These are phyloP conservation scores for Akanthomyces muscarius DNA, from an alignment of 2,329 filamentous ascomycete species.

Conservation along the genomic window DNA sequence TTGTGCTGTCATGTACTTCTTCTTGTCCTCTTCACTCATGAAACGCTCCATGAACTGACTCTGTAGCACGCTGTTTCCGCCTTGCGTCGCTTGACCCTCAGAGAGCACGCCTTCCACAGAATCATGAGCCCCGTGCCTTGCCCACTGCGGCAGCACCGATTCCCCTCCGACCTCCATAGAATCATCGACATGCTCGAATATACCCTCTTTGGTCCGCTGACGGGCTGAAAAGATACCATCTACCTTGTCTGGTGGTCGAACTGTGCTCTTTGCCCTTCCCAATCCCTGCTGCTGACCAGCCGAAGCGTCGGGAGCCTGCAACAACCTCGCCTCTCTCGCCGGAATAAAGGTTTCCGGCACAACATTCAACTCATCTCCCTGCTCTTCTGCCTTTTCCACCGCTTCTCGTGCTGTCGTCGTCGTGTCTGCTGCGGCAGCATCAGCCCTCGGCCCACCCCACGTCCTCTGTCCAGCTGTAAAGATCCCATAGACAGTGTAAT, in stretches of 20 bases:
- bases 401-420: conserved; percentile 75
- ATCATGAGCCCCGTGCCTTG: conserved; percentile 34
- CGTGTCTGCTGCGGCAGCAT: conserved; percentile 75
- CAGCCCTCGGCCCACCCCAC: conserved; percentile 90
- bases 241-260: conserved; percentile 70
- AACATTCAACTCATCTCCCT: conserved; percentile 85
- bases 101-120: conserved; percentile 67
- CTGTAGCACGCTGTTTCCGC: conserved; percentile 48
- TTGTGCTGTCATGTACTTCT: conserved; percentile 69
- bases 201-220: conserved; percentile 62
- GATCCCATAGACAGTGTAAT: conserved; percentile 96
- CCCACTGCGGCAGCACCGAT: conserved; percentile 23
- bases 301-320: conserved; percentile 22
- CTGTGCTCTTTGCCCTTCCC: conserved; percentile 48
- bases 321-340: conserved; percentile 47
- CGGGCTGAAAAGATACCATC: conserved; percentile 76
- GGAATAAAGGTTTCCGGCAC: conserved; percentile 79
- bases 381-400: conserved; percentile 73
- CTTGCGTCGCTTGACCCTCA: conserved; percentile 51
- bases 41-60: conserved; percentile 69
- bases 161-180: conserved; percentile 34
- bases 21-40: conserved; percentile 73
- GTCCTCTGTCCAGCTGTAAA: conserved; percentile 92
- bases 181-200: conserved; percentile 67
- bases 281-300: conserved; percentile 31